Base-by-base conservation (phyloP, 2,329 filamentous ascomycete genomes). In the Nemania abortiva region DNA sequence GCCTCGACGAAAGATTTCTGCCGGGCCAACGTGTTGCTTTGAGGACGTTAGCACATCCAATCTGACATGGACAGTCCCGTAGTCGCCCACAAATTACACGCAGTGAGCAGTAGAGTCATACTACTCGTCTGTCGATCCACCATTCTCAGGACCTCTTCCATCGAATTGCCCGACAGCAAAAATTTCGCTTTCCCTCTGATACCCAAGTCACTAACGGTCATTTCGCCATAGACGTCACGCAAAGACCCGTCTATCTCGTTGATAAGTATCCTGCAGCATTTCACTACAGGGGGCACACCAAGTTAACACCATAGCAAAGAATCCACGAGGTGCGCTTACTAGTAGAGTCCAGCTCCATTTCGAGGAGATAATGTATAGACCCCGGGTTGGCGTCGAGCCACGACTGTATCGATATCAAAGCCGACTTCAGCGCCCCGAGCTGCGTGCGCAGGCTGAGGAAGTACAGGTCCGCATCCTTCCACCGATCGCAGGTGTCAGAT, bases 121-220 rank as follows among this genome's bases (percentile, higher is more conserved):
- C 60, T 64, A 31, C 39, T 37, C 50, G 49, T 68, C 37, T 64
- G 60, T 9, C 39, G 10, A 52, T 68, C 60, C 6, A 68, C 37
- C 39, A 56, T 64, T 29, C 49, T 13, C 20, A 52, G 37, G 15
- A 63, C 49, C 42, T 62, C 29, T 45, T 65, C 56, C 20, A 57
- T 50, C 42, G 45, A 65, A 24, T 61, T 31, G 10, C 31, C 39
- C 7, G 34, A 52, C 15, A 58, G 39, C 1, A 65, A 29, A 10
- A 62, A 29, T 37, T 65, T 65, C 18, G 45, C 50, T 49, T 45
- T 66, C 3, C 58, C 27, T 31, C 34, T 50, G 18, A 66, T 27
- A 29, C 22, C 24, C 3, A 62, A 42, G 42, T 58, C 42, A 24
- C 37, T 18, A 39, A 29, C 24, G 7, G 6, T 7, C 42, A 18